phyloP scores from a whole-genome alignment of 495 filamentous ascomycete genomes.

The Talaromyces liani region DNA sequence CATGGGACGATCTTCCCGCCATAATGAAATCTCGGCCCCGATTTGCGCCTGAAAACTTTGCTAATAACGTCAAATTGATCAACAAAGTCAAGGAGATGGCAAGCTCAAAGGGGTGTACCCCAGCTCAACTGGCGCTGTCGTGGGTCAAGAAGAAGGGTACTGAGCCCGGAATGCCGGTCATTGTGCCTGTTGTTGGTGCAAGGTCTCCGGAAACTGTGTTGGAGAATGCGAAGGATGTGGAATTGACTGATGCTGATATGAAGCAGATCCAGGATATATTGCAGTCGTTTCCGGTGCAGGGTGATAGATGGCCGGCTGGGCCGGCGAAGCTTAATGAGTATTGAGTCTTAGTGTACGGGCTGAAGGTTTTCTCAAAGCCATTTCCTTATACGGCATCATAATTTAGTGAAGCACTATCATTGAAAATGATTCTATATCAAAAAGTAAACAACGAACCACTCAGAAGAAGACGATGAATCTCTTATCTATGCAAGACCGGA shows the following conservation, averaged over 20 bases:
- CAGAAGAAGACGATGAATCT: too few relatives aligned
- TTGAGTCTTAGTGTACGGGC: background rate
- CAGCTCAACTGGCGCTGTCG: conserved; percentile 62
- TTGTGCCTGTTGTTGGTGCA: conserved; percentile 71
- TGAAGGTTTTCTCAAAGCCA: background rate
- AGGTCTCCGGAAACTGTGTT: conserved; percentile 36
- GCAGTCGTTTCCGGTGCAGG: conserved; percentile 1
- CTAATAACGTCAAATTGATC: conserved; percentile 62
- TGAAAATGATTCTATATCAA: too few relatives aligned
- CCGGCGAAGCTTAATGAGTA: conserved; percentile 2
- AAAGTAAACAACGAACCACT: too few relatives aligned
- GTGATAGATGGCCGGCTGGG: conserved; percentile 2
- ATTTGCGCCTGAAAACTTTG: conserved; percentile 59
- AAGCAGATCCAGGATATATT: conserved; percentile 35
- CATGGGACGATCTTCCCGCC: conserved; percentile 48
- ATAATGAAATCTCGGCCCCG: conserved; percentile 44
- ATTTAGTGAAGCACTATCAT: too few relatives aligned
- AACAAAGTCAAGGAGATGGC: conserved; percentile 54
- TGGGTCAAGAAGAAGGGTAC: conserved; percentile 51
- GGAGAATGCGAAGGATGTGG: conserved; percentile 42
- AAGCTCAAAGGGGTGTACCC: conserved; percentile 53
- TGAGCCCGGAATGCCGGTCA: conserved; percentile 41
- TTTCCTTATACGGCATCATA: too few relatives aligned
- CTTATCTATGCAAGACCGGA: background rate
- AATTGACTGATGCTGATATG: conserved; percentile 42